Evolutionary conservation across 139 green algal genomes (phyloP).

Genomic region (Micromonas pusilla): DNA sequence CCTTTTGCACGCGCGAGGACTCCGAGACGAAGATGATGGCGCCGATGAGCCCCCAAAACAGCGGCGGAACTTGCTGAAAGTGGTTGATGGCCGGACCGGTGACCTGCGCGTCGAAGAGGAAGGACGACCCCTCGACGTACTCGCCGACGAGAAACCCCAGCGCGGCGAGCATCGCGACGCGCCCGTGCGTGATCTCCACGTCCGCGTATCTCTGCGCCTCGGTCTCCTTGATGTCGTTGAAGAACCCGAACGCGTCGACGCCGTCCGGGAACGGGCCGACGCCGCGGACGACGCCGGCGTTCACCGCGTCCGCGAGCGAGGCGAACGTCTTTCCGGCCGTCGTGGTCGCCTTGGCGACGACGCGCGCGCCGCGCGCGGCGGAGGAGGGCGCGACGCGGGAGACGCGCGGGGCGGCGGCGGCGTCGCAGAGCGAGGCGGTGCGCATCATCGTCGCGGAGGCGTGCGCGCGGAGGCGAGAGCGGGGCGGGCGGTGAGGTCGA

Average conservation of each 20-base stretch:
- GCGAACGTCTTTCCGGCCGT: not conserved
- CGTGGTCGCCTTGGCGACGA: not conserved
- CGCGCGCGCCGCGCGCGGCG: too few relatives aligned
- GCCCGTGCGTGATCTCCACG: conserved; percentile 65
- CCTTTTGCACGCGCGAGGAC: conserved; percentile 53
- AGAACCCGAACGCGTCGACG: not conserved
- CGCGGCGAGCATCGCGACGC: conserved; percentile 63
- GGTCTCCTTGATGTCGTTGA: not conserved
- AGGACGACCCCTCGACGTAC: conserved; percentile 53
- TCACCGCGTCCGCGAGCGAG: not conserved
- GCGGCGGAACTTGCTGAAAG: conserved; percentile 64
- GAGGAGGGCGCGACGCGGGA: too few relatives aligned
- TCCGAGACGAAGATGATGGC: conserved; percentile 60
- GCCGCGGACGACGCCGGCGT: not conserved
- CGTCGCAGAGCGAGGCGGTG: too few relatives aligned
- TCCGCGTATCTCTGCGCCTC: conserved; percentile 37
- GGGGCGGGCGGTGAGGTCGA: too few relatives aligned
- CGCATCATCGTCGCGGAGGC: too few relatives aligned
- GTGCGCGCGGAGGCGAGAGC: too few relatives aligned
- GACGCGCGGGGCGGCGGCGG: too few relatives aligned
- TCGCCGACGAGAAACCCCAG: conserved; percentile 64
- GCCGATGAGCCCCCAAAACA: conserved; percentile 58
- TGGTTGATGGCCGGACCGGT: conserved; percentile 66
- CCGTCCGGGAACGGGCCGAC: not conserved
- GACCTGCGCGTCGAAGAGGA: conserved; percentile 24